A percentile compares a stretch with the other conserved stretches of the same genome.
phyloP scores from a whole-genome alignment of 345 rosid species.

The Pugionium cornutum region DNA sequence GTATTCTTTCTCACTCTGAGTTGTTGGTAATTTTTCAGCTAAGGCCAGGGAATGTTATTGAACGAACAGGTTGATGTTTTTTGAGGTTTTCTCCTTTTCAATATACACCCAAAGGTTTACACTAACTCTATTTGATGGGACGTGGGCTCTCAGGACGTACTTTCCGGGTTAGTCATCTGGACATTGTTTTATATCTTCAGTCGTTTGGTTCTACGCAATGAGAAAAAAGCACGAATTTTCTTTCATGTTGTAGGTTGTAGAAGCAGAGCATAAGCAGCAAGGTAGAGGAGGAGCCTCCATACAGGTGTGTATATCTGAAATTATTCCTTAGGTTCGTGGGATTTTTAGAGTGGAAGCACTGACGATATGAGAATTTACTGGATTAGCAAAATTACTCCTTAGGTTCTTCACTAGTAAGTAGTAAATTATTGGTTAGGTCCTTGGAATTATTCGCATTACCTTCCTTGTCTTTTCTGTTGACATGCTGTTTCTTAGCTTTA shows the following conservation, averaged over 20 bases:
- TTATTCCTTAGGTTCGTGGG: background rate
- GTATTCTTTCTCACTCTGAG: constrained; percentile 10
- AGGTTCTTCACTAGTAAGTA: no score
- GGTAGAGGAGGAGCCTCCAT: constrained; percentile 96
- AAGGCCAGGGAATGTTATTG: constrained; percentile 80
- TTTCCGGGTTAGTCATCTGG: constrained; percentile 54
- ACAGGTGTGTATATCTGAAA: constrained; percentile 49
- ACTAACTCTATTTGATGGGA: constrained; percentile 28
- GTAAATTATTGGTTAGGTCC: no score
- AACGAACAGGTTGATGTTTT: constrained; percentile 62
- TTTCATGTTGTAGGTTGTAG: constrained; percentile 54
- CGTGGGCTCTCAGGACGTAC: constrained; percentile 57
- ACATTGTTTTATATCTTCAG: background rate
- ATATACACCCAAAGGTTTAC: background rate
- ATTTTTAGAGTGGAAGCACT: background rate
- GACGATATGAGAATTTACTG: background rate
- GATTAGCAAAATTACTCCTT: no score
- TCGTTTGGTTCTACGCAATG: background rate
- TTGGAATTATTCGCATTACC: background rate
- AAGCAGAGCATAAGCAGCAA: constrained; percentile 75
- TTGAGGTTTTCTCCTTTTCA: background rate
- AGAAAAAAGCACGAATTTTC: background rate
- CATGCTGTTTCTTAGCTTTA: constrained; percentile 14
- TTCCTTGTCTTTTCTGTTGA: constrained; percentile 1
- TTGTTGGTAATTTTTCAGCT: constrained; percentile 46